These are phyloP conservation scores for Bertia moriformis DNA, from an alignment of 2,329 filamentous ascomycete genomes.

Conservation along the genomic window DNA sequence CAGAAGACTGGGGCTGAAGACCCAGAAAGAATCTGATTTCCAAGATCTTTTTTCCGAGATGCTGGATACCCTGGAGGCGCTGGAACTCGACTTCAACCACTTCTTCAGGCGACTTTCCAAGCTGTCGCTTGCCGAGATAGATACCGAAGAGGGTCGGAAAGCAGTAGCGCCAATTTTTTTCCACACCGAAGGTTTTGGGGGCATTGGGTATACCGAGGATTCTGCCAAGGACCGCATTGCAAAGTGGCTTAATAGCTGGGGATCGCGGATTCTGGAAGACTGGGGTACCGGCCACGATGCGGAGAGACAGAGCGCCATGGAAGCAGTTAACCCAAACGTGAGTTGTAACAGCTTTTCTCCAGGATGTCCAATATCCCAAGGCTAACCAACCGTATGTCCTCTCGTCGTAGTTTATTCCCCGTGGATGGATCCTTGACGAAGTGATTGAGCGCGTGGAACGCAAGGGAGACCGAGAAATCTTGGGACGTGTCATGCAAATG, in stretches of 20 bases:
- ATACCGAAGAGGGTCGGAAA: slow-evolving; percentile 46
- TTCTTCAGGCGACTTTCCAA: slow-evolving; percentile 71
- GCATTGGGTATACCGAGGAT: slow-evolving; percentile 37
- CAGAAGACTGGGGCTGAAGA: slow-evolving; percentile 60
- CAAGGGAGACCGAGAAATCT: slow-evolving; percentile 58
- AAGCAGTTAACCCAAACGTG: slow-evolving; percentile 67
- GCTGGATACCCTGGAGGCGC: slow-evolving; percentile 65
- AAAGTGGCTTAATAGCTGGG: slow-evolving; percentile 73
- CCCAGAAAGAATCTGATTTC: slow-evolving; percentile 60
- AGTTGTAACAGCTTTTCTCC: not conserved
- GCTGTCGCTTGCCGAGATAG: slow-evolving; percentile 46
- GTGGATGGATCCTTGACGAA: slow-evolving; percentile 87
- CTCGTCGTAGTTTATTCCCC: slow-evolving; percentile 67
- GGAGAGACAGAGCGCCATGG: slow-evolving; percentile 41
- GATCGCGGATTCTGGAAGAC: slow-evolving; percentile 56
- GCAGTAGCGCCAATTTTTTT: slow-evolving; percentile 64
- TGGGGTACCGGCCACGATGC: slow-evolving; percentile 39
- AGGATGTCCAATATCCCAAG: no score
- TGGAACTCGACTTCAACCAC: slow-evolving; percentile 85
- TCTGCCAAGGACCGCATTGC: slow-evolving; percentile 54
- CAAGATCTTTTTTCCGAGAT: slow-evolving; percentile 66
- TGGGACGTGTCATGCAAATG: slow-evolving; percentile 70
- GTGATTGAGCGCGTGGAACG: slow-evolving; percentile 80
- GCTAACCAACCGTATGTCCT: no score
- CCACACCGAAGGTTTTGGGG: slow-evolving; percentile 56